phyloP scores from a whole-genome alignment of 2,329 filamentous ascomycete species.

The Thermochaetoides dissita region DNA sequence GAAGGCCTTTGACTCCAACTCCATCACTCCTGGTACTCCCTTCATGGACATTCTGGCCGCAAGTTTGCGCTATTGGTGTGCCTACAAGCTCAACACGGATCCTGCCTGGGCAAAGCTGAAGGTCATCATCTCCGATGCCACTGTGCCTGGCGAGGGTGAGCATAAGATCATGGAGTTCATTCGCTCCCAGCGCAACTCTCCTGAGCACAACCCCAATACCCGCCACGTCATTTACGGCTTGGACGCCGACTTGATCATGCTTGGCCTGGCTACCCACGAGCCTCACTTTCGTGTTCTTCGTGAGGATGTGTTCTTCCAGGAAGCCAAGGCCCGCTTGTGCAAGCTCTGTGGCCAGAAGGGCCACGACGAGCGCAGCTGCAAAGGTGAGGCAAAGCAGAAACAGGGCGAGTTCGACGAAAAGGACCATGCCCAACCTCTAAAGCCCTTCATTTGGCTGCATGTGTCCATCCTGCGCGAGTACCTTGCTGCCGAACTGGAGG shows the following conservation, averaged over 20 bases:
- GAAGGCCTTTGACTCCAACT: constrained; percentile 82
- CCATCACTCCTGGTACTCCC: constrained; percentile 88
- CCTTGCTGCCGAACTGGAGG: constrained; percentile 73
- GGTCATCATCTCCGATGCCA: constrained; percentile 96
- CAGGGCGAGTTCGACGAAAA: constrained; percentile 72
- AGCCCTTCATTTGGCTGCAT: constrained; percentile 98
- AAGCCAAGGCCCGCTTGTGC: constrained; percentile 70
- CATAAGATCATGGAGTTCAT: constrained; percentile 99
- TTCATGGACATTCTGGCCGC: constrained; percentile 95
- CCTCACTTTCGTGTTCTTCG: constrained; percentile 91
- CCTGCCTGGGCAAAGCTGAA: constrained; percentile 92
- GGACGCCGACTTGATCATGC: constrained; percentile 97
- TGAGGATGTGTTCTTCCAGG: constrained; percentile 91
- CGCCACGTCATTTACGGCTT: constrained; percentile 96
- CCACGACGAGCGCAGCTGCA: constrained; percentile 77
- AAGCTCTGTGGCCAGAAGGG: constrained; percentile 83
- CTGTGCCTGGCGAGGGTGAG: constrained; percentile 92
- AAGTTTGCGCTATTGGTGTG: constrained; percentile 88
- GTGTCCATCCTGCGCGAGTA: constrained; percentile 88
- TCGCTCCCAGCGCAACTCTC: constrained; percentile 77
- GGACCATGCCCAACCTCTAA: constrained; percentile 52
- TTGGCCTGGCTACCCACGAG: constrained; percentile 92
- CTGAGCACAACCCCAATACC: constrained; percentile 90
- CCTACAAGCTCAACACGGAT: constrained; percentile 95
- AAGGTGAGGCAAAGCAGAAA: constrained; percentile 64